Base-by-base conservation (phyloP, 306 rosid genomes). In the Fragaria iinumae region DNA sequence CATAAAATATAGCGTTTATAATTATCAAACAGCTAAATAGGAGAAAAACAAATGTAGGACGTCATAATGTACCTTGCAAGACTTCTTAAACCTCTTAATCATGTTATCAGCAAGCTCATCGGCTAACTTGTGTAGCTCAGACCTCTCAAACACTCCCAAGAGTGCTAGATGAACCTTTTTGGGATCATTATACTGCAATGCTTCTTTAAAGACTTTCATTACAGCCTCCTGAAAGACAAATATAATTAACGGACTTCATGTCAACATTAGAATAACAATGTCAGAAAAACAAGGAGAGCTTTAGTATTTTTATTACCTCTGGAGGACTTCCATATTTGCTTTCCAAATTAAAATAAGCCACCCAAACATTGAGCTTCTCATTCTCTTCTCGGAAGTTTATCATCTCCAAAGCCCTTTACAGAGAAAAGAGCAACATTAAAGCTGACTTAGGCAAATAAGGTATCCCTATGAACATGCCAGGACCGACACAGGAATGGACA, bases 301-400 rank as follows among this genome's bases (percentile, higher is more conserved):
- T 18, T 32, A 38, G 20, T 44, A 50, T 70, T 47, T 77, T 45
- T 76, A 34, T 67, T 86, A 91, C 98, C 98, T 86, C 93, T 11
- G 83, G 92, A 80, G 99, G 97, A 75, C 83, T 90, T 71, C 97
- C 99, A 77, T 76, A 92, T 78, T 87, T 86, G 79, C 87, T 92
- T 86, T 95, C 99, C 85, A 92, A 83, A 84, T 95, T 95, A 72
- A 95, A 88, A 82, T 89, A 95, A 67, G 97, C 97, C 86, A 89
- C 88, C 97, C 97, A 92, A 70, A 95, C 79, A 80, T 92, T 95
- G 76, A 90, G 91, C 86, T 95, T 95, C 89, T 95, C 99, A 8
- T 87, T 85, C 87, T 90, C 97, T 82, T 92, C 97, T 52, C 97
- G 92, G 20, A 92, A 41, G 79, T 90, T 95, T 80, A 95, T 95